Base-by-base conservation (phyloP, 352 stramenopile species). In the Pythium diclinum region DNA sequence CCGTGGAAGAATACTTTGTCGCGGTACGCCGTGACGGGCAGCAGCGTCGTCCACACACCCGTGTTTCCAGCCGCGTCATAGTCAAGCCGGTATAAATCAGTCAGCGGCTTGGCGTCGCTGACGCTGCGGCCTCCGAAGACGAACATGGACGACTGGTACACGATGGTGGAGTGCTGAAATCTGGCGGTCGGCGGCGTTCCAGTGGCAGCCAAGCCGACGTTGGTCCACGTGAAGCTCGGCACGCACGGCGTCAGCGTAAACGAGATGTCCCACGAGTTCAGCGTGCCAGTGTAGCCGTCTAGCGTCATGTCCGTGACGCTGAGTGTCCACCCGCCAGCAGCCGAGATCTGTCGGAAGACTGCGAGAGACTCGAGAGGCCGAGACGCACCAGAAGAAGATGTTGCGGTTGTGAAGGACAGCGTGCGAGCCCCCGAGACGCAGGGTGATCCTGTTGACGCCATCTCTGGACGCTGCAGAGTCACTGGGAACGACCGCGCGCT, bases 71-170 rank as follows among this genome's bases (percentile, higher is more conserved):
- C 72, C 0, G 72, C 52, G 0, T 65, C 71, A 42, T 91, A 92
- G 61, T 92, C 80, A 46, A 92, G 57, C 3, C 83, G 78, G 56
- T 85, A 84, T 6, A 92, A 56, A 63, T 92, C 83, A 6, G 66
- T 72, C 21, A 87, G 42, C 11, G 73, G 65, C 40, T 69, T 55
- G 0, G 71, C 64, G n/a, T 72, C 73, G 1, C n/a, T 40, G 6
- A 68, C 73, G 25, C 58, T 80, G 44, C 65, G 60, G 13, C 84
- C 84, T 21, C 82, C 84, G 25, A 74, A 87, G n/a, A 91, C 65
- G 59, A 93, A 93, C 76, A 93, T 82, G 28, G 72, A 83, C 61
- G 46, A 85, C 23, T 80, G 62, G 52, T 75, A 78, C 23, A 83
- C 78, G 56, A 93, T 65, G 30, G 75, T 75, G 0, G 82, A 73